Evolutionary conservation across 768 basidiomycete species (phyloP).

Genomic region (Lactarius quietus): DNA sequence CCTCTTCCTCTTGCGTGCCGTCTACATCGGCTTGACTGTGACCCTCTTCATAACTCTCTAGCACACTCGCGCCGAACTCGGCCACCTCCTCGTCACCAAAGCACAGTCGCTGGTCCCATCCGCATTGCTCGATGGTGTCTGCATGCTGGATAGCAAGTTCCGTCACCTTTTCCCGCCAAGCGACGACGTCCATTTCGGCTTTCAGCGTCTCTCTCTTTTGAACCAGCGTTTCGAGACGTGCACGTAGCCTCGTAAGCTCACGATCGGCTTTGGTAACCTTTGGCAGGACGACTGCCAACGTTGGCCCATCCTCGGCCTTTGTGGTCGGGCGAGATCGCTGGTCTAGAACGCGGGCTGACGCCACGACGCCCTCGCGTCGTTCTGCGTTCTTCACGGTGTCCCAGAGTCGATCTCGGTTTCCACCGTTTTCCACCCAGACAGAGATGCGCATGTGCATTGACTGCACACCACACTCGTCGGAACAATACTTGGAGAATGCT

Average conservation of each 20-base stretch:
- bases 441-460: slow-evolving; percentile 66
- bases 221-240: slow-evolving; percentile 54
- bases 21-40: slow-evolving; percentile 42
- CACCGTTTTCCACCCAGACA: slow-evolving; percentile 58
- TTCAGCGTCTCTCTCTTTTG: slow-evolving; percentile 61
- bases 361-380: slow-evolving; percentile 66
- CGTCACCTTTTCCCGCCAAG: slow-evolving; percentile 67
- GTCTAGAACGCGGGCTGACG: slow-evolving; percentile 31
- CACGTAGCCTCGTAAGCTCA: slow-evolving; percentile 54
- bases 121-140: slow-evolving; percentile 66
- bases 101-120: slow-evolving; percentile 85
- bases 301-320: background rate
- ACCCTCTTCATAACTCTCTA: slow-evolving; percentile 61
- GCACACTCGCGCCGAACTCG: slow-evolving; percentile 59
- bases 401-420: slow-evolving; percentile 65
- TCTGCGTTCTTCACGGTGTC: slow-evolving; percentile 66
- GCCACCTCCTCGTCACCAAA: slow-evolving; percentile 79
- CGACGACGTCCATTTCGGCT: slow-evolving; percentile 61
- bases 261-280: slow-evolving; percentile 48
- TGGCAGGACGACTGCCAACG: slow-evolving; percentile 33
- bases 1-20: slow-evolving; percentile 35
- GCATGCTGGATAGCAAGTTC: slow-evolving; percentile 66
- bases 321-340: slow-evolving; percentile 11
- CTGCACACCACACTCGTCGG: slow-evolving; percentile 78
- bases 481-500: slow-evolving; percentile 87